Evolutionary conservation across 2,329 filamentous ascomycete genomes (phyloP).

Genomic region (Botrytis squamosa): DNA sequence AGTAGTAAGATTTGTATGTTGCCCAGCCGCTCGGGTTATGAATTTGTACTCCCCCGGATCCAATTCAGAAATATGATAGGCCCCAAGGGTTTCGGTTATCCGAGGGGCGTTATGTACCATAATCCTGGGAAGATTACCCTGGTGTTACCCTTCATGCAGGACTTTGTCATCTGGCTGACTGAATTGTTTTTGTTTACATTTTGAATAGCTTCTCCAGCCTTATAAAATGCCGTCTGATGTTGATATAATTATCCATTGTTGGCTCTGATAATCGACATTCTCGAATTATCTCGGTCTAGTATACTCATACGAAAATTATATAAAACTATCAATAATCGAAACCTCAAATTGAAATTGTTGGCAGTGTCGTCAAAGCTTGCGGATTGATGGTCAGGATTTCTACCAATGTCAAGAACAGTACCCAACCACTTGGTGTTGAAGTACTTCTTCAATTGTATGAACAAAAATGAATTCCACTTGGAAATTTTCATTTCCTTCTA

Average conservation of each 20-base stretch:
- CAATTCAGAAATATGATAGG: background rate
- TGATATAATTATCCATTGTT: background rate
- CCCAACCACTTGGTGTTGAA: background rate
- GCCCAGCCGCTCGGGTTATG: background rate
- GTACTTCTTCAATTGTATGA: background rate
- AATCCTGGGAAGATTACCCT: background rate
- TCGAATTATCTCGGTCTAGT: background rate
- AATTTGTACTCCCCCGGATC: background rate
- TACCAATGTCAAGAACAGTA: background rate
- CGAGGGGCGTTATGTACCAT: background rate
- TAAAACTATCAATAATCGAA: background rate
- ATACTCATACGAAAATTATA: background rate
- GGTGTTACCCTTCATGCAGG: constrained; percentile 6
- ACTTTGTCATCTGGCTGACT: constrained; percentile 9
- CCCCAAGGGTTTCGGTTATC: background rate
- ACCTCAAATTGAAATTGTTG: background rate
- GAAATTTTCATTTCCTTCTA: background rate
- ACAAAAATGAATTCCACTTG: constrained; percentile 2
- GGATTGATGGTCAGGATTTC: background rate
- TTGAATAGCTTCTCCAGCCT: background rate
- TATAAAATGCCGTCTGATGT: no score
- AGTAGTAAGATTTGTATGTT: background rate
- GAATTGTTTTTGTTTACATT: constrained; percentile 18
- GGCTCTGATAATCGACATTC: background rate
- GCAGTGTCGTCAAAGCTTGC: background rate